Percentiles rank a stretch among this genome's conserved stretches.
These are phyloP conservation scores for Xenoacremonium recifei DNA, from an alignment of 2,329 filamentous ascomycete genomes.

Conservation along the genomic window DNA sequence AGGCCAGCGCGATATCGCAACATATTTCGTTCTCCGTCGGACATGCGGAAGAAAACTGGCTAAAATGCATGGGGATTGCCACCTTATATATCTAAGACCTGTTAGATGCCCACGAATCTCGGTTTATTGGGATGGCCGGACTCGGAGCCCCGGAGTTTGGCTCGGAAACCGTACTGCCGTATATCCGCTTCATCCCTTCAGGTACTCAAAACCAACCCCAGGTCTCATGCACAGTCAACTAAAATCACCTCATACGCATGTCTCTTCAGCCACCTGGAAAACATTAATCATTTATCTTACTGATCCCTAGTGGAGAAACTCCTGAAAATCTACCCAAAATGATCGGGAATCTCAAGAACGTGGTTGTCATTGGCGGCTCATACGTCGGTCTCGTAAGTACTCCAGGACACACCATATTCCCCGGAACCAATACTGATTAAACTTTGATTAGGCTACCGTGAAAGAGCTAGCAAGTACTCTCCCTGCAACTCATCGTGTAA, in stretches of 20 bases:
- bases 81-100: too few species aligned
- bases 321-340: slow-evolving; percentile 9
- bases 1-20: too few species aligned
- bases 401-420: not conserved
- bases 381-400: slow-evolving; percentile 24
- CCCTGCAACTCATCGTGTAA: slow-evolving; percentile 21
- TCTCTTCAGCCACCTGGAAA: too few species aligned
- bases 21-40: too few species aligned
- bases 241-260: not conserved
- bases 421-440: not conserved
- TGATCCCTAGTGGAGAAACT: not conserved
- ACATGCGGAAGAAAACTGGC: too few species aligned
- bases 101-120: too few species aligned
- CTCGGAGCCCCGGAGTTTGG: slow-evolving; percentile 7
- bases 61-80: too few species aligned
- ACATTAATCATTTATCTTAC: slow-evolving; percentile 3
- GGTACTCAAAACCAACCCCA: slow-evolving; percentile 6
- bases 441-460: slow-evolving; percentile 16
- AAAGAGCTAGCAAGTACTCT: slow-evolving; percentile 20
- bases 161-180: slow-evolving; percentile 12
- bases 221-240: not conserved
- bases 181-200: slow-evolving; percentile 3
- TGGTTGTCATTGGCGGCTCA: slow-evolving; percentile 25
- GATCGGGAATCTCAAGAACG: slow-evolving; percentile 21
- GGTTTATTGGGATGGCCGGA: too few species aligned